A percentile compares a stretch with the other conserved stretches of the same genome.
Conservation (phyloP, 352 stramenopile species). For the Pythium pyrilobum region DNA sequence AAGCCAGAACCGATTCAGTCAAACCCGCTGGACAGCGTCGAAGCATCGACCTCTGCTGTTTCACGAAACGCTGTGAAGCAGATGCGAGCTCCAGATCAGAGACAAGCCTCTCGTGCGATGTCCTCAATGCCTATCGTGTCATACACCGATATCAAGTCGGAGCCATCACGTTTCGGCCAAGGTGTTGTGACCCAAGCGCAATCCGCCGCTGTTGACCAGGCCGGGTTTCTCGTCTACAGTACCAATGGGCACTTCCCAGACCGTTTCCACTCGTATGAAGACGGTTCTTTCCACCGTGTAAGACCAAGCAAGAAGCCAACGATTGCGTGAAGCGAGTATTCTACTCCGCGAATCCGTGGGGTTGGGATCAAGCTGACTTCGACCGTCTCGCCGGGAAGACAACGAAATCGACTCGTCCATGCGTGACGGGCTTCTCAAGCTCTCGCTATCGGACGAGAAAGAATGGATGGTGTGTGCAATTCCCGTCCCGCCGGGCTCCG, state of each 20-base stretch:
- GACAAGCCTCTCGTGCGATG: no score
- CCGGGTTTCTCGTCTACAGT: background rate
- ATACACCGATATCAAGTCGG: no score
- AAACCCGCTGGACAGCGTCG: no score
- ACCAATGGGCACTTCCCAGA: slow-evolving; percentile 2
- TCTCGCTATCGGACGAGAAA: slow-evolving; percentile 1
- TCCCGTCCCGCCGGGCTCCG: background rate
- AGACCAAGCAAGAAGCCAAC: background rate
- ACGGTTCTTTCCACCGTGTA: background rate
- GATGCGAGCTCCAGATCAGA: no score
- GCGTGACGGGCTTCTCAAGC: background rate
- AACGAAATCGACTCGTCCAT: background rate
- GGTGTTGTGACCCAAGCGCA: no score
- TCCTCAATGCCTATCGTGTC: no score
- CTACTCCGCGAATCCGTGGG: slow-evolving; percentile 6
- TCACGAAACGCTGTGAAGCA: no score
- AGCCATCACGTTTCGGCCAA: no score
- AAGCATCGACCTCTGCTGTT: no score
- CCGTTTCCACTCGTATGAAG: background rate
- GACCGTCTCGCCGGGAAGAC: background rate
- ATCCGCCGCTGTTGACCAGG: no score
- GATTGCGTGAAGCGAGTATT: background rate
- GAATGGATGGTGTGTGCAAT: slow-evolving; percentile 6
- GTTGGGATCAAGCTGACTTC: background rate
- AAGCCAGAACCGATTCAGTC: no score